Conservation (phyloP, 2,329 filamentous ascomycete genomes). For the Pseudogymnoascus destructans region DNA sequence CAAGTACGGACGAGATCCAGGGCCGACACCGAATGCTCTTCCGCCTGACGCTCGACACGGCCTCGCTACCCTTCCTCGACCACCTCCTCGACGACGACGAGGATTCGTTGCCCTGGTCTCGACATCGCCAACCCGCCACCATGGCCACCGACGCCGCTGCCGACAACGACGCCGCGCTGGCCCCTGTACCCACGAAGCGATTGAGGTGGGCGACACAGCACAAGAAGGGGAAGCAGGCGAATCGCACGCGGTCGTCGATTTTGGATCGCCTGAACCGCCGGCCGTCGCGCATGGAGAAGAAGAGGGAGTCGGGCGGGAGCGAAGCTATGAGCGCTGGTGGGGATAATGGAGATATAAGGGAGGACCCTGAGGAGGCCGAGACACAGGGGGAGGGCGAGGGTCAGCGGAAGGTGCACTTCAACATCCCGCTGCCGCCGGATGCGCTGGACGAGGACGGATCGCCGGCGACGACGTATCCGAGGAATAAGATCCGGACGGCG, state of each 20-base stretch:
- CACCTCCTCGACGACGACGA: conserved; percentile 1
- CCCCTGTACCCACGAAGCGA: conserved; percentile 45
- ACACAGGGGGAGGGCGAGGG: conserved; percentile 28
- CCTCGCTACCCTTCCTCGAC: background rate
- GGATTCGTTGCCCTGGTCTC: conserved; percentile 13
- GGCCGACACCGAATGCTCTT: background rate
- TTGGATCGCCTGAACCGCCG: conserved; percentile 62
- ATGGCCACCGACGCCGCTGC: conserved; percentile 10
- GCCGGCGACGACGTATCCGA: conserved; percentile 54
- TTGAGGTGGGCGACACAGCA: conserved; percentile 93
- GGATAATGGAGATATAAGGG: conserved; percentile 11
- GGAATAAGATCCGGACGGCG: conserved; percentile 95
- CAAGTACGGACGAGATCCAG: background rate
- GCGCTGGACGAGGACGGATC: conserved; percentile 71
- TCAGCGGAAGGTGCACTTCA: conserved; percentile 65
- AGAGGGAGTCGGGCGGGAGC: conserved; percentile 36
- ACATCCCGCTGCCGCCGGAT: conserved; percentile 61
- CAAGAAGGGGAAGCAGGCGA: conserved; percentile 60
- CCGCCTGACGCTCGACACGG: background rate
- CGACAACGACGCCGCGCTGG: conserved; percentile 9
- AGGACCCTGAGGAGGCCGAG: conserved; percentile 19
- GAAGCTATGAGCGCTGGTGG: conserved; percentile 22
- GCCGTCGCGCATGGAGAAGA: conserved; percentile 55
- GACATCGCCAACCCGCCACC: conserved; percentile 24
- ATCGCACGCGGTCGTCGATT: conserved; percentile 69